A percentile compares a stretch with the other conserved stretches of the same genome.
phyloP scores from a whole-genome alignment of 2,329 filamentous ascomycete species.

The Cladosporium sp. region DNA sequence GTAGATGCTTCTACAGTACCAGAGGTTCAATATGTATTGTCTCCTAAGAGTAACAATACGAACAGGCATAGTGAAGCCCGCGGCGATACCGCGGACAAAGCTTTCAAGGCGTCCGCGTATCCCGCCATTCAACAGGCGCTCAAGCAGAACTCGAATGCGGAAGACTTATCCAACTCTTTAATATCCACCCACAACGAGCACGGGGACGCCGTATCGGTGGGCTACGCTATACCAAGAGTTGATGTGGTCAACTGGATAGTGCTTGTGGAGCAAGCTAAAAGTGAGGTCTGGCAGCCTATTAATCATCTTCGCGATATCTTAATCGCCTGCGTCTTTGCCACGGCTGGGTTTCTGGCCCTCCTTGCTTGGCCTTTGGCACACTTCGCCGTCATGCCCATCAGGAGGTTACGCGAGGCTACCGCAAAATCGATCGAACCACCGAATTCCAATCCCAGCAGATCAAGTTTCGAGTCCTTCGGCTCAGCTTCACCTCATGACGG shows the following conservation, averaged over 20 bases:
- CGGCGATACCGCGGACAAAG: conserved; percentile 36
- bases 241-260: conserved; percentile 76
- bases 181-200: conserved; percentile 72
- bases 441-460: conserved; percentile 44
- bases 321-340: conserved; percentile 79
- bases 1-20: not conserved
- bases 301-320: conserved; percentile 72
- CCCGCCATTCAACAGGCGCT: conserved; percentile 61
- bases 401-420: conserved; percentile 70
- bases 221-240: conserved; percentile 67
- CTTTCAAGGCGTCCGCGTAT: conserved; percentile 59
- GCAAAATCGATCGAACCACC: conserved; percentile 67
- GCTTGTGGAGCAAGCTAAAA: conserved; percentile 69
- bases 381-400: conserved; percentile 74
- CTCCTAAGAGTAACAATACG: conserved; percentile 20
- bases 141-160: not conserved
- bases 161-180: conserved; percentile 54
- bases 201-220: conserved; percentile 66
- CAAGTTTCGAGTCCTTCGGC: conserved; percentile 33
- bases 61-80: conserved; percentile 28
- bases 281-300: conserved; percentile 74
- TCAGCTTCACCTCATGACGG: conserved; percentile 17
- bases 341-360: conserved; percentile 64
- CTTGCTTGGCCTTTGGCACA: conserved; percentile 76
- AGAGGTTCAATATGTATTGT: conserved; percentile 28